Conservation (phyloP, 805 yeast species). For the Lipomyces chichibuensis region DNA sequence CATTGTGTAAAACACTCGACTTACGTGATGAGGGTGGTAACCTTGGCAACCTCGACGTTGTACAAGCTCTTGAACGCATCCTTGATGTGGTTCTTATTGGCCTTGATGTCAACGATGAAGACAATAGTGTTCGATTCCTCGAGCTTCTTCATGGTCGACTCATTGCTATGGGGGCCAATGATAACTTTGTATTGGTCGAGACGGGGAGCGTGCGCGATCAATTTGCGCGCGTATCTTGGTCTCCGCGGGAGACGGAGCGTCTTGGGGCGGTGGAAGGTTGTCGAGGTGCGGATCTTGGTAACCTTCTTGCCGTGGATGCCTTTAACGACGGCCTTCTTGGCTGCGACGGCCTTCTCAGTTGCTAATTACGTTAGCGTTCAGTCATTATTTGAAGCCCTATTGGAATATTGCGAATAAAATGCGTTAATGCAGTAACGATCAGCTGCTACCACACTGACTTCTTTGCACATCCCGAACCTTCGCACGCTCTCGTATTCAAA, state of each 20-base stretch:
- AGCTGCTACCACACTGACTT: background rate
- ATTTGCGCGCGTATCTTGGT: constrained; percentile 93
- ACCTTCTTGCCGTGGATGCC: constrained; percentile 93
- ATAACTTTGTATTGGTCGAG: constrained; percentile 93
- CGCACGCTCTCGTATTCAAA: background rate
- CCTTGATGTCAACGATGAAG: constrained; percentile 94
- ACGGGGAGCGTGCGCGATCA: constrained; percentile 98
- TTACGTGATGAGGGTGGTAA: constrained; percentile 80
- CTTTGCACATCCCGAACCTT: background rate
- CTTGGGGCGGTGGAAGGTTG: constrained; percentile 97
- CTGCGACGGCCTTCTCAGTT: constrained; percentile 84
- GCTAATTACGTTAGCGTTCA: constrained; percentile 26
- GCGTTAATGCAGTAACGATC: background rate
- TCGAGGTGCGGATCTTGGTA: constrained; percentile 88
- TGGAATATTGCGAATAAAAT: background rate
- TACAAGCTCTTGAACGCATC: constrained; percentile 97
- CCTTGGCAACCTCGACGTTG: constrained; percentile 90
- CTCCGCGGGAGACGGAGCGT: constrained; percentile 90
- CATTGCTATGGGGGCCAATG: constrained; percentile 93
- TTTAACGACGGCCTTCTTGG: constrained; percentile 98
- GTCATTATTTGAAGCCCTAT: background rate
- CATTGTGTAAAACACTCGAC: background rate
- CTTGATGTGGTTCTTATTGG: constrained; percentile 99
- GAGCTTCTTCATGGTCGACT: constrained; percentile 99
- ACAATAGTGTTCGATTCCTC: constrained; percentile 99